Evolutionary conservation across 163 green algal genomes (phyloP), one percentile per base, ranked within the genome.

Genomic region (Chlamydomonas reinhardtii): DNA sequence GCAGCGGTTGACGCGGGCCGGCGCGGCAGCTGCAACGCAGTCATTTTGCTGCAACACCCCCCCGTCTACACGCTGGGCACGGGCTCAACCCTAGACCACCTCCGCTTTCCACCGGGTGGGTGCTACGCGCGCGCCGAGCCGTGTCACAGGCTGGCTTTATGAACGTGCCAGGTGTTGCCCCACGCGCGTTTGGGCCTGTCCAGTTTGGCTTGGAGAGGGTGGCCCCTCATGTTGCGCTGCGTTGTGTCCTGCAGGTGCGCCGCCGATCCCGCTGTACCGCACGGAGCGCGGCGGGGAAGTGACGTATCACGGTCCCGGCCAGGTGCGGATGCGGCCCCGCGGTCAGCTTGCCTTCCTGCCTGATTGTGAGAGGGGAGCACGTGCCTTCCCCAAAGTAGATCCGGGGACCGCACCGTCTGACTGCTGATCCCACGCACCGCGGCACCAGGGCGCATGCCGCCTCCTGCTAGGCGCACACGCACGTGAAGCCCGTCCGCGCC

Each of bases 251-350:
- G 68, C 69, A 84, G 69, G 27, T 29, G 20, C 68, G 3, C 89
- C 94, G 19, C 94, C 94, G 20, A 84, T 94, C 27, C 96, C 96
- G 19, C 69, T 96, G 29, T 83, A 91, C 83, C 90, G 95, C 0
- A 97, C 94, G 68, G 97, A 99, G 84, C 82, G 97, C 11, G 97
- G 97, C 16, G 98, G 98, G 2, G 98, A 99, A 91, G 97, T 99
- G 15, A 99, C 98, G 0, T 99, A 98, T 85, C 98, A 99, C 90
- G 97, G 98, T 6, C 98, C 98, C 15, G 98, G 98, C 0, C 95
- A 98, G 92, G 94, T 96, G 65, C 1, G 89, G 48, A 6, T 12
- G 20, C 56, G n/a, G n/a, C n/a, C n/a, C n/a, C n/a, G n/a, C n/a
- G n/a, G n/a, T n/a, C n/a, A n/a, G n/a, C n/a, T n/a, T n/a, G n/a